These are phyloP conservation scores for Adiantum capillusveneris DNA, from an alignment of 75 land plant genomes.

Conservation along the genomic window DNA sequence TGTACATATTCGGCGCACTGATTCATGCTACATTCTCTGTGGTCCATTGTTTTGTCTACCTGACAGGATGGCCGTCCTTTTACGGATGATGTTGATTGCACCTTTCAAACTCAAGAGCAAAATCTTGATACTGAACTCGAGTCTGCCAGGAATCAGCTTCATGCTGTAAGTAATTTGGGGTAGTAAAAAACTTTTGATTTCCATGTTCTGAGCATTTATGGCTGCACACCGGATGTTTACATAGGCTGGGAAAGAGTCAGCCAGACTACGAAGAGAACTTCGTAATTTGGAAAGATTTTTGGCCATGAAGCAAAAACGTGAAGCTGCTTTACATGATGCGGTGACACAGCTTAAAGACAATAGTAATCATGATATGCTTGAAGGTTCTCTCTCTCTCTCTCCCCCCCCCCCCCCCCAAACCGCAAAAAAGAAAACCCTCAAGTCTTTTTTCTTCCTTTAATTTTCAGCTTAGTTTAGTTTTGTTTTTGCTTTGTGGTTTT, in stretches of 20 bases:
- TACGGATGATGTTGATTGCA: background rate
- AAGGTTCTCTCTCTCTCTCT: slow-evolving; percentile 1
- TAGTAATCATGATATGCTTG: background rate
- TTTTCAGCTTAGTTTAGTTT: too few species aligned
- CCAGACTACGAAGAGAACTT: background rate
- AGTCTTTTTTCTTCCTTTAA: too few species aligned
- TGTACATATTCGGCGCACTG: too few species aligned
- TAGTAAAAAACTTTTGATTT: too few species aligned
- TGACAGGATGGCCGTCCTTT: too few species aligned
- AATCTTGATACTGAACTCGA: background rate
- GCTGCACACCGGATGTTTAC: too few species aligned
- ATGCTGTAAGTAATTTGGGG: background rate
- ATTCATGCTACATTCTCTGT: too few species aligned
- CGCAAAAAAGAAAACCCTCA: too few species aligned
- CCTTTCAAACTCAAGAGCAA: background rate
- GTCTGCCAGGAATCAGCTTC: background rate
- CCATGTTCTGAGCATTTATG: too few species aligned
- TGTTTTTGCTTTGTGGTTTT: too few species aligned
- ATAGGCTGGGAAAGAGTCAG: slow-evolving; percentile 4
- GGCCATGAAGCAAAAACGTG: background rate
- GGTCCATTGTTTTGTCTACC: too few species aligned
- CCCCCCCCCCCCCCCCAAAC: too few species aligned
- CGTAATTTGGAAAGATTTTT: background rate
- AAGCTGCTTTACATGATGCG: slow-evolving; percentile 1
- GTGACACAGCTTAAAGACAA: background rate